These are phyloP conservation scores for Pisolithus microcarpus DNA, from an alignment of 768 basidiomycete genomes.

Conservation along the genomic window DNA sequence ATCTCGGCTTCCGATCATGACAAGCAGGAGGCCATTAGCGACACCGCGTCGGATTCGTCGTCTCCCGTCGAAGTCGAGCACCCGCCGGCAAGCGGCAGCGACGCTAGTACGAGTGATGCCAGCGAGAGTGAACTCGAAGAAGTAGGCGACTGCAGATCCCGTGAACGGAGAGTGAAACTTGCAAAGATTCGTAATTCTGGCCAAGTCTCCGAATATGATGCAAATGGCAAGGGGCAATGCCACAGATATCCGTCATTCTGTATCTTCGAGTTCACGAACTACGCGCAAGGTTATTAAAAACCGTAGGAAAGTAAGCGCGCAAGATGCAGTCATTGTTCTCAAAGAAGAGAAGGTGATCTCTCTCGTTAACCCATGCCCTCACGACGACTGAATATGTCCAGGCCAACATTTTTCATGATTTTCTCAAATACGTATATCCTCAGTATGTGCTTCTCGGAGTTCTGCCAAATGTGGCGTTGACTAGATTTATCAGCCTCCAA, in stretches of 20 bases:
- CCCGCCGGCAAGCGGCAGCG: slow-evolving; percentile 28
- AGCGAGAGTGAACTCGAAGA: slow-evolving; percentile 33
- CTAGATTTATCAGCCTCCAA: slow-evolving; percentile 48
- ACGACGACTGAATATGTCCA: slow-evolving; percentile 16
- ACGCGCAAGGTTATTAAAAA: slow-evolving; percentile 37
- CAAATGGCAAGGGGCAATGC: slow-evolving; percentile 18
- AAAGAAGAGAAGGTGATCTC: slow-evolving; percentile 72
- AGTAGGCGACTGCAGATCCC: slow-evolving; percentile 23
- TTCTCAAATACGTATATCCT: slow-evolving; percentile 88
- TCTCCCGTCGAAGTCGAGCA: slow-evolving; percentile 34
- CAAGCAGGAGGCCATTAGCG: slow-evolving; percentile 31
- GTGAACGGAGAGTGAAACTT: slow-evolving; percentile 47
- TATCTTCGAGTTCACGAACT: slow-evolving; percentile 18
- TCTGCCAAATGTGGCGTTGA: slow-evolving; percentile 1
- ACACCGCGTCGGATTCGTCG: slow-evolving; percentile 34
- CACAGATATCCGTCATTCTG: background rate
- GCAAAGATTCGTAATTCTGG: slow-evolving; percentile 48
- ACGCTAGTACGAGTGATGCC: slow-evolving; percentile 19
- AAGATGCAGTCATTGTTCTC: slow-evolving; percentile 82
- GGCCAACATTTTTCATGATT: slow-evolving; percentile 87
- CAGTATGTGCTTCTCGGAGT: slow-evolving; percentile 49
- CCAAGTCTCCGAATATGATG: slow-evolving; percentile 15
- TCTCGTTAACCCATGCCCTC: background rate
- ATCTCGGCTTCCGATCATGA: slow-evolving; percentile 59
- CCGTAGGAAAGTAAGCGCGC: slow-evolving; percentile 39